phyloP scores from a whole-genome alignment of 805 yeast species.

The Ogataea degrootiae region DNA sequence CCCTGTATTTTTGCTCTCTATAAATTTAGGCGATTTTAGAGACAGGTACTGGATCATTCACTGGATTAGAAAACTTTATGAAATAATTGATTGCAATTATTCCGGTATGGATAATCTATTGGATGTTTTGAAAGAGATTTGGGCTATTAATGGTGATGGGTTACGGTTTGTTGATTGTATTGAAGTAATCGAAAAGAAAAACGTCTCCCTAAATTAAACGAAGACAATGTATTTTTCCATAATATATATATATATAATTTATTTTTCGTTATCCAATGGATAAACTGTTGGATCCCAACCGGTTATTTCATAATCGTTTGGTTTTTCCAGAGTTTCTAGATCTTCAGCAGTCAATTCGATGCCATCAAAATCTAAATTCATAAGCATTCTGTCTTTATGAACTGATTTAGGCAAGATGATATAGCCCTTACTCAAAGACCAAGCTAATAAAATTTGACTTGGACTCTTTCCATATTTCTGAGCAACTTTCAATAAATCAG shows the following conservation, averaged over 20 bases:
- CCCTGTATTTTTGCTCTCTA: background rate
- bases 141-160: background rate
- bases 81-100: background rate
- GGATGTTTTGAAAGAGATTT: background rate
- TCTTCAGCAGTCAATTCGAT: slow-evolving; percentile 37
- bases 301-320: slow-evolving; percentile 11
- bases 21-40: background rate
- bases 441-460: slow-evolving; percentile 59
- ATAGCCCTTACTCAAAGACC: slow-evolving; percentile 64
- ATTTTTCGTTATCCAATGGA: slow-evolving; percentile 14
- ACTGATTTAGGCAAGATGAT: slow-evolving; percentile 36
- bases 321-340: slow-evolving; percentile 28
- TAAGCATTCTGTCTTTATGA: slow-evolving; percentile 31
- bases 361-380: slow-evolving; percentile 39
- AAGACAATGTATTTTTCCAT: background rate
- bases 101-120: background rate
- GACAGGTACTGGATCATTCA: background rate
- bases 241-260: background rate
- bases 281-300: slow-evolving; percentile 21
- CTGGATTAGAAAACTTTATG: background rate
- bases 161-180: background rate
- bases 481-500: slow-evolving; percentile 39
- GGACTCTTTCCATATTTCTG: slow-evolving; percentile 43
- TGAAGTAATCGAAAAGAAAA: background rate
- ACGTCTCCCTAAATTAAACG: background rate